A percentile compares a stretch with the other conserved stretches of the same genome.
These are phyloP conservation scores for Aspergillus fischeri DNA, from an alignment of 2,329 filamentous ascomycete species.

Conservation along the genomic window DNA sequence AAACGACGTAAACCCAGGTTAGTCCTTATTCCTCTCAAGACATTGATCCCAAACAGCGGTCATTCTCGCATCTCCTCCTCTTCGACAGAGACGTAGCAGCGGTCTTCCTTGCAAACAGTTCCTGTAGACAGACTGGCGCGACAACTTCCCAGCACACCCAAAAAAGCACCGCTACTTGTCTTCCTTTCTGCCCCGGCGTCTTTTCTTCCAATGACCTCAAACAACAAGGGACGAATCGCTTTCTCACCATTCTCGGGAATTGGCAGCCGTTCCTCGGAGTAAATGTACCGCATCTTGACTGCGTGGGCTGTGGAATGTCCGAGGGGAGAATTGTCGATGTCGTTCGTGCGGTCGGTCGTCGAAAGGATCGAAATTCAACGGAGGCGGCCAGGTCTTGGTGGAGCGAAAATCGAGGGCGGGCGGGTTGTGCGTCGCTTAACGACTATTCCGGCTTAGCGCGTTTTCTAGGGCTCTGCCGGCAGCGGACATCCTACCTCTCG, in stretches of 20 bases:
- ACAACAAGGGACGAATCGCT: slow-evolving; percentile 23
- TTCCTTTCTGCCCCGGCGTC: slow-evolving; percentile 1
- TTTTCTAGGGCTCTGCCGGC: slow-evolving; percentile 27
- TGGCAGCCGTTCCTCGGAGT: slow-evolving; percentile 91
- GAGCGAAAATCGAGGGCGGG: slow-evolving; percentile 37
- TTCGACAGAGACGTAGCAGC: slow-evolving; percentile 4
- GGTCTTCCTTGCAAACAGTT: slow-evolving; percentile 3
- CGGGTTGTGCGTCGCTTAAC: slow-evolving; percentile 45
- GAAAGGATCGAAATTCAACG: slow-evolving; percentile 38
- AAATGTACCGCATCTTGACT: slow-evolving; percentile 99
- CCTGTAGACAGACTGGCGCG: neutral
- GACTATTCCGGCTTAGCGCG: slow-evolving; percentile 32
- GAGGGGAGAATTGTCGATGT: slow-evolving; percentile 40
- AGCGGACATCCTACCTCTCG: neutral
- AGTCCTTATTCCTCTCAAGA: slow-evolving; percentile 14
- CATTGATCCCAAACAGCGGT: neutral
- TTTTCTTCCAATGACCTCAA: slow-evolving; percentile 12
- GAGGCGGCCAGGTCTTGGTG: slow-evolving; percentile 30
- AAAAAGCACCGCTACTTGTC: neutral
- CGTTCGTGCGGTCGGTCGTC: slow-evolving; percentile 32
- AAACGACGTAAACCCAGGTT: slow-evolving; percentile 33
- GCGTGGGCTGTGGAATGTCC: slow-evolving; percentile 39
- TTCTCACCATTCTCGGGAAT: slow-evolving; percentile 95
- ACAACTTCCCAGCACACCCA: neutral
- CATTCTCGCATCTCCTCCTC: neutral